Base-by-base conservation (phyloP, 768 basidiomycete genomes). In the Lactarius tabidus region DNA sequence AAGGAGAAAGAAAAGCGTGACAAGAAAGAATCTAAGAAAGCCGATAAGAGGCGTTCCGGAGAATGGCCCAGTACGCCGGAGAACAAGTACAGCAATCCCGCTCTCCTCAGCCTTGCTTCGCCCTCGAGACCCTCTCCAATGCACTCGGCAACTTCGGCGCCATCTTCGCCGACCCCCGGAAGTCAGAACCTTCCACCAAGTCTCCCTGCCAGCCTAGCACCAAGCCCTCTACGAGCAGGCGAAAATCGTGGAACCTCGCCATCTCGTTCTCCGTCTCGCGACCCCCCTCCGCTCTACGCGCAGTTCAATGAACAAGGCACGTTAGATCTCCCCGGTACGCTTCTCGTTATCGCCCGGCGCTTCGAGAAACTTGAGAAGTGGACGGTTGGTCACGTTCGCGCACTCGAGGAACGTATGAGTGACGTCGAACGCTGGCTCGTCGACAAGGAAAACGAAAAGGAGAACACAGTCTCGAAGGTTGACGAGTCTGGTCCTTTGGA, bases 371-470 rank as follows among this genome's bases (percentile, higher is more conserved):
- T 94, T 15, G 92, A 94, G 72, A 89, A 89, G 67, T 94, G 92
- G 92, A 89, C 91, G 0, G 90, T 94, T 3, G 86, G 90, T 7
- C 92, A 94, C 70, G 91, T 93, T 3, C 86, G 92, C 60, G 92
- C 92, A 1, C 77, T 94, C n/a, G 92, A 94, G 69, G 92, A 93
- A 23, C 84, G 92, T 36, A 94, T 94, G 91, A 85, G 87, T 66
- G 92, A 94, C 63, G 92, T 94, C n/a, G 92, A 94, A 72, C 81
- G 86, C 53, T 94, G 90, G 90, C 79, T 93, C 10, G 91, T 93
- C 6, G 91, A 92, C 66, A 91, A 89, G 65, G 84, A 83, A 39
- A 68, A 29, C 8, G 69, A 62, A 33, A 52, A 35, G 3, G 59
- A 68, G 28, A 60, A 54, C 23, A 35, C 33, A 28, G 67, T 43